phyloP scores from a whole-genome alignment of 768 basidiomycete species.

The Ramaria rubella region DNA sequence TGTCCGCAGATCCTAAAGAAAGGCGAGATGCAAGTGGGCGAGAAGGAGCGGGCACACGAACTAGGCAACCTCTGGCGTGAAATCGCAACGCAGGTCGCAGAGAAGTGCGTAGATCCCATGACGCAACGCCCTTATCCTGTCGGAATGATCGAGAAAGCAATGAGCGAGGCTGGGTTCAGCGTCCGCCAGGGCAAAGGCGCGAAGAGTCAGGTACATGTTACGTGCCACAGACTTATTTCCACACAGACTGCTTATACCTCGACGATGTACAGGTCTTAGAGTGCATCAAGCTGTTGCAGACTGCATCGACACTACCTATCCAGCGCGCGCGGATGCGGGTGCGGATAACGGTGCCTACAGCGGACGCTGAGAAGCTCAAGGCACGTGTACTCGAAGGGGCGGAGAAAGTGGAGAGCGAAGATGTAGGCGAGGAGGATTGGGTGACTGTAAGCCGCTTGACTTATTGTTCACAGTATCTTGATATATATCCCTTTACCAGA shows the following conservation, averaged over 20 bases:
- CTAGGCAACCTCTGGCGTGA: slow-evolving; percentile 75
- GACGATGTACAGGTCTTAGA: slow-evolving; percentile 64
- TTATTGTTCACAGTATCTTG: background rate
- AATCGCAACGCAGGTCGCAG: slow-evolving; percentile 89
- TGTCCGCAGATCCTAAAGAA: slow-evolving; percentile 79
- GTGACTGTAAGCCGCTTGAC: slow-evolving; percentile 58
- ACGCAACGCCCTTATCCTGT: slow-evolving; percentile 89
- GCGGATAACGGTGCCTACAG: slow-evolving; percentile 64
- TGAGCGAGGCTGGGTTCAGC: slow-evolving; percentile 91
- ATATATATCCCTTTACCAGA: slow-evolving; percentile 37
- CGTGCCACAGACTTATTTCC: background rate
- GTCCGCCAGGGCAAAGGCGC: slow-evolving; percentile 84
- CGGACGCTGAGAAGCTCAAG: slow-evolving; percentile 60
- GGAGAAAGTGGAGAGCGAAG: slow-evolving; percentile 80
- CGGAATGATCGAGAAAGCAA: slow-evolving; percentile 95
- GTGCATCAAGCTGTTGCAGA: slow-evolving; percentile 77
- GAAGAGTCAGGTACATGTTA: slow-evolving; percentile 75
- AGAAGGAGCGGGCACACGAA: slow-evolving; percentile 93
- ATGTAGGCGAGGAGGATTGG: slow-evolving; percentile 71
- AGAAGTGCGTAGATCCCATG: slow-evolving; percentile 91
- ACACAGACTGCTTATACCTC: background rate
- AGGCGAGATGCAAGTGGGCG: slow-evolving; percentile 94
- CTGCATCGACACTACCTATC: slow-evolving; percentile 82
- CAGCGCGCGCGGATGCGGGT: slow-evolving; percentile 92
- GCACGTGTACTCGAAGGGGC: slow-evolving; percentile 66